phyloP scores from a whole-genome alignment of 2,329 filamentous ascomycete genomes.

The Xylariaceae sp. region DNA sequence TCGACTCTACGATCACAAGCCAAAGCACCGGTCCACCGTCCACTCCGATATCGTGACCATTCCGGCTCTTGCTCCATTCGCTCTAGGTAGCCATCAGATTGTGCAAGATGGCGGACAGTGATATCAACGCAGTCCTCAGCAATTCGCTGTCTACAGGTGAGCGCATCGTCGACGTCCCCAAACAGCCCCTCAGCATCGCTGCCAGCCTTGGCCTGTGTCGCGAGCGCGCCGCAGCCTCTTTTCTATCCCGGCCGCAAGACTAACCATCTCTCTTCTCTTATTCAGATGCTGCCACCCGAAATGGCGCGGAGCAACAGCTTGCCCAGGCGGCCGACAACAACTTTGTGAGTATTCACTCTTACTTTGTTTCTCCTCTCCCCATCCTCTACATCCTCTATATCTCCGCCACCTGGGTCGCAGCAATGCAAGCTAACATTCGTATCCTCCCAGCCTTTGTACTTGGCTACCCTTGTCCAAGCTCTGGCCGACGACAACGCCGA shows the following conservation, averaged over 20 bases:
- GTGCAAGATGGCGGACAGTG: slow-evolving; percentile 59
- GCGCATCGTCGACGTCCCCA: slow-evolving; percentile 32
- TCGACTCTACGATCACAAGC: slow-evolving; percentile 9
- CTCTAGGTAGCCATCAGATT: slow-evolving; percentile 23
- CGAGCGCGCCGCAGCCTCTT: slow-evolving; percentile 7
- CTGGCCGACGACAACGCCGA: slow-evolving; percentile 84
- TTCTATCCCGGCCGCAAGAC: slow-evolving; percentile 19
- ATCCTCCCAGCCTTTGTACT: slow-evolving; percentile 65
- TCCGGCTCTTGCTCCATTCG: slow-evolving; percentile 16
- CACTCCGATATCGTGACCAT: slow-evolving; percentile 8
- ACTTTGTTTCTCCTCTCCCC: background rate
- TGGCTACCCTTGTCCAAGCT: slow-evolving; percentile 86
- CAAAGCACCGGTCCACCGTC: background rate
- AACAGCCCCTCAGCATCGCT: slow-evolving; percentile 14
- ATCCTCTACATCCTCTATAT: background rate
- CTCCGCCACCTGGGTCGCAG: slow-evolving; percentile 11
- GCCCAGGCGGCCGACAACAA: slow-evolving; percentile 87
- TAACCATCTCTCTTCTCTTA: slow-evolving; percentile 30
- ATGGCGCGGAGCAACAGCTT: slow-evolving; percentile 90
- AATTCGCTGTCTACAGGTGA: slow-evolving; percentile 93
- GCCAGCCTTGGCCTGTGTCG: slow-evolving; percentile 5
- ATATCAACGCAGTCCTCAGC: slow-evolving; percentile 96
- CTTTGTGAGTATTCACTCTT: slow-evolving; percentile 60
- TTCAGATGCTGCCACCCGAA: slow-evolving; percentile 81
- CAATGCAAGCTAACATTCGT: slow-evolving; percentile 18